Base-by-base conservation (phyloP, 1,139 yeast genomes). In the Hyphopichia burtonii region DNA sequence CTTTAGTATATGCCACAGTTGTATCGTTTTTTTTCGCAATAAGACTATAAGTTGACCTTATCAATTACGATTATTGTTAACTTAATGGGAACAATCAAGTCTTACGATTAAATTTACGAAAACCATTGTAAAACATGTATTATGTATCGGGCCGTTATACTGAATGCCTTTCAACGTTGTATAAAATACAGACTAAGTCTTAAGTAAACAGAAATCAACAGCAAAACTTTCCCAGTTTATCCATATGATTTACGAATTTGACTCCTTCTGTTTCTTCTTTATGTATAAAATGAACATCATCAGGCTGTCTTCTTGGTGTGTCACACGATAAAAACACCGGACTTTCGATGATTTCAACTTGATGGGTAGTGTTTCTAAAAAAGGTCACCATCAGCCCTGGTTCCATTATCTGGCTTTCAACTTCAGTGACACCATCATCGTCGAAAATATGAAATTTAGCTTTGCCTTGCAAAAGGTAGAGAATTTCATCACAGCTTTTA, bases 321-420 rank as follows among this genome's bases (percentile, higher is more conserved):
- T 43, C 46, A 34, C 36, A 41, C 11, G 40, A 32, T 23, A 43
- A 20, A 19, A 43, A 38, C 5, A 41, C 44, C 10, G 44, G 44
- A 19, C 35, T 37, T 4, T 43, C 40, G 6, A 41, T 23, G 8
- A 41, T 23, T 31, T 43, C 34, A 11, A 43, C 38, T 3, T 31
- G 22, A 34, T 43, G 46, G 3, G 18, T 16, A 3, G 41, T 39
- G 20, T 41, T 41, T 30, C 28, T 41, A 30, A 19, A 40, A 20
- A 43, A 43, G 2, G 44, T 41, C n/a, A 43, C 46, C 44, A 43
- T 41, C 36, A 34, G 34, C 2, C 46, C 46, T 9, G 44, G 42
- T 5, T 34, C n/a, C 37, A 34, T 34, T 23, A 15, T 12, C 15
- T 25, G 18, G 14, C 28, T 17, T 17, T 41, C 37, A 6, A 31